Conservation (phyloP, 805 yeast species). For the Monosporozyma aerobia region DNA sequence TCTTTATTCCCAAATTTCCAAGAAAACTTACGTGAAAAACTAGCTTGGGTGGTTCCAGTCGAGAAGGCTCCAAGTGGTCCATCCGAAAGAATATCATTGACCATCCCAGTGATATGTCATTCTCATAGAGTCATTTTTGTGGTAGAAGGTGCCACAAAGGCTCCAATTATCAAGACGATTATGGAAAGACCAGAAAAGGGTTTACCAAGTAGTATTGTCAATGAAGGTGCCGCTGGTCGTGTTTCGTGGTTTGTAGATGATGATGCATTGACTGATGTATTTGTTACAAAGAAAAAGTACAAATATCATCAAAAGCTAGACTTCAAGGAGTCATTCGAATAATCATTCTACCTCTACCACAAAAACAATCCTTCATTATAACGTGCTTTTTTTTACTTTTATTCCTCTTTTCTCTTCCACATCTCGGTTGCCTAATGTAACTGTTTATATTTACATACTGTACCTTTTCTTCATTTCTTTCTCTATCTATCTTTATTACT, state of each 20-base stretch:
- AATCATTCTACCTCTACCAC: background rate
- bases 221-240: conserved; percentile 93
- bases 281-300: conserved; percentile 30
- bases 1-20: conserved; percentile 86
- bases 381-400: background rate
- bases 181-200: conserved; percentile 98
- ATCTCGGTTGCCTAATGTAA: too few relatives aligned
- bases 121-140: conserved; percentile 88
- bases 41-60: conserved; percentile 94
- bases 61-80: conserved; percentile 89
- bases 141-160: conserved; percentile 93
- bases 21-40: conserved; percentile 75
- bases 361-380: background rate
- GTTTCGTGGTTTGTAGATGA: conserved; percentile 97
- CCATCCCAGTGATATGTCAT: conserved; percentile 91
- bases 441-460: background rate
- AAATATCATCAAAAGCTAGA: conserved; percentile 14
- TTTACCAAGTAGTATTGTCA: conserved; percentile 84
- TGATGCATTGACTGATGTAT: conserved; percentile 77
- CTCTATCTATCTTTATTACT: background rate
- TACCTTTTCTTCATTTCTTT: background rate
- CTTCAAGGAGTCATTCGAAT: conserved; percentile 4
- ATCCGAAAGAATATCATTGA: conserved; percentile 71
- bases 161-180: conserved; percentile 80
- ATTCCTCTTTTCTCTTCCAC: background rate